Percentiles rank a stretch among this genome's conserved stretches.
phyloP scores from a whole-genome alignment of 192 early-diverging fungal species.

The Coemansia sp. region DNA sequence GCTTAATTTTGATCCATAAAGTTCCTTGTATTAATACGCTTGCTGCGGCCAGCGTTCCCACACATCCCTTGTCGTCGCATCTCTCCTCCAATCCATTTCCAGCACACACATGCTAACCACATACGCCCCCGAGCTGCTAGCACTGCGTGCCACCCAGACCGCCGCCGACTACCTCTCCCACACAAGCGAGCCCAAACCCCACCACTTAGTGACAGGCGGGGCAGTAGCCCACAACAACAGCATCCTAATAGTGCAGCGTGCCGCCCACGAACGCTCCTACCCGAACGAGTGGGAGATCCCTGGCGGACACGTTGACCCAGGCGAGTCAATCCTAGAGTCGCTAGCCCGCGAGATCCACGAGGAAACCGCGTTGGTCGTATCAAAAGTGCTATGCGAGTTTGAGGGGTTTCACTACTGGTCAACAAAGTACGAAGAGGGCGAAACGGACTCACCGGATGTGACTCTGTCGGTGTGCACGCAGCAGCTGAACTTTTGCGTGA shows the following conservation, averaged over 20 bases:
- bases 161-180: constrained; percentile 10
- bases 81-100: neutral
- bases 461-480: constrained; percentile 13
- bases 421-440: constrained; percentile 25
- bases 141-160: constrained; percentile 10
- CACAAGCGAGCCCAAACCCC: constrained; percentile 9
- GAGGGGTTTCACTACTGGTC: constrained; percentile 36
- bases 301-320: constrained; percentile 43
- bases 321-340: constrained; percentile 37
- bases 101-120: neutral
- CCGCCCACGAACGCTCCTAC: constrained; percentile 38
- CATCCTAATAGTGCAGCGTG: constrained; percentile 45
- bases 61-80: neutral
- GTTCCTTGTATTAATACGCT: neutral
- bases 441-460: constrained; percentile 5
- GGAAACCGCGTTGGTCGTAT: constrained; percentile 36
- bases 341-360: constrained; percentile 44
- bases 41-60: neutral
- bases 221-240: constrained; percentile 22
- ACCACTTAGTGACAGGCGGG: constrained; percentile 40
- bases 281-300: constrained; percentile 52
- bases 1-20: neutral
- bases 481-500: constrained; percentile 48
- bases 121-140: neutral
- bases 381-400: constrained; percentile 31